These are phyloP conservation scores for Leishmania guyanensis DNA, from an alignment of 208 protist genomes.

Conservation along the genomic window DNA sequence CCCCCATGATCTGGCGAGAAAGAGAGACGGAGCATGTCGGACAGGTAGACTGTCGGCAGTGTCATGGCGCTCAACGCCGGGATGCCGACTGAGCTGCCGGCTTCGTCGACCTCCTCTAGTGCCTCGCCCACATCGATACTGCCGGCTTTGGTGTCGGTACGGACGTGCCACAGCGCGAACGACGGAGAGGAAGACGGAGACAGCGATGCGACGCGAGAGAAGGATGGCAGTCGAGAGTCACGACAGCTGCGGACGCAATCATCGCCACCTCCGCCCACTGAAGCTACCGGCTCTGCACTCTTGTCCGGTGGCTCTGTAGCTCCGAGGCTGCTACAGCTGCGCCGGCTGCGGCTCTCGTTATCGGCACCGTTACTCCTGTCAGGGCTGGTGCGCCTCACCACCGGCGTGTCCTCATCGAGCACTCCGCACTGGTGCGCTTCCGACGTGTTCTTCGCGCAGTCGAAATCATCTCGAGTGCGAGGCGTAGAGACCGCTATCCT, in stretches of 20 bases:
- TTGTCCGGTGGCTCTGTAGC: background rate
- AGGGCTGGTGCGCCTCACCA: conserved; percentile 24
- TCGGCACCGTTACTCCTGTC: conserved; percentile 4
- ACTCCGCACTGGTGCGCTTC: background rate
- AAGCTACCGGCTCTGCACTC: background rate
- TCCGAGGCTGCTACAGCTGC: background rate
- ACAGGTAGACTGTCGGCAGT: conserved; percentile 14
- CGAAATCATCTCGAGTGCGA: background rate
- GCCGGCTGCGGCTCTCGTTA: background rate
- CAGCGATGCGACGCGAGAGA: background rate
- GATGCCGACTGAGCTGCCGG: background rate
- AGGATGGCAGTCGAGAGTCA: background rate
- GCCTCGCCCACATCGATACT: background rate
- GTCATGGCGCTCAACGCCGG: background rate
- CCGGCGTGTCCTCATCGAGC: conserved; percentile 4
- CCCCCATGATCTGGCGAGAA: conserved; percentile 9
- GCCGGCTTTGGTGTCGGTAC: background rate
- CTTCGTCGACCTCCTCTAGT: background rate
- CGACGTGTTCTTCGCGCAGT: background rate
- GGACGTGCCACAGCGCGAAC: background rate
- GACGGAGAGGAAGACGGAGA: background rate
- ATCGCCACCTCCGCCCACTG: background rate
- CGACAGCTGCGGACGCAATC: background rate
- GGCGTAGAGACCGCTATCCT: background rate
- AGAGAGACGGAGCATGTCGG: conserved; percentile 27